Evolutionary conservation across 176 grass and related monocot genomes (phyloP), one percentile per base, ranked within the genome.

Genomic region (Oryza meyeriana): DNA sequence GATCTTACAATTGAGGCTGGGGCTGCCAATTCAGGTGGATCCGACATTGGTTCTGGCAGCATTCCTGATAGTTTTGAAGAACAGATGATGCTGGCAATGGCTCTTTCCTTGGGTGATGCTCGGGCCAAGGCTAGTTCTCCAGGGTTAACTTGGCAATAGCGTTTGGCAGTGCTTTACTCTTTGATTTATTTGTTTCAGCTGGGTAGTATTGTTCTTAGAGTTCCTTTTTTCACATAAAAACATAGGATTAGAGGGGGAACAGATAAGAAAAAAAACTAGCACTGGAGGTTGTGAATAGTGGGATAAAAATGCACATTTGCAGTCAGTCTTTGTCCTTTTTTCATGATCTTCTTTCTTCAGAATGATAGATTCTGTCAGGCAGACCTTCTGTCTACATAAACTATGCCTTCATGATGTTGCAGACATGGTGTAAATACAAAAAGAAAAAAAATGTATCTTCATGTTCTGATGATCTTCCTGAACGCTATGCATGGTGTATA

Each of bases 41-140:
- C 79, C 0, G 77, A 33, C 69, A 32, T 83, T 40, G 39, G 38
- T 88, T 61, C 86, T 8, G 83, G 48, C 36, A 29, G 77, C 47
- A 27, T 98, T 74, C 95, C 95, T 4, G 95, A 98, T 69, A 89
- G 79, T 85, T 98, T 94, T 6, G 95, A 98, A 67, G 95, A 98
- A 69, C 90, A 98, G 75, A 93, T 98, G 95, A 95, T 90, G 90
- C 75, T 98, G 14, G 95, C 90, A 50, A 93, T 93, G 84, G 90
- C 90, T 2, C 78, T 98, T 74, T 94, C 95, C 6, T 81, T 98
- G 71, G 92, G 71, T 6, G 95, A 98, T n/a, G 86, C 92, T 5
- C 75, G 86, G 48, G 63, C 88, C 0, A 92, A 83, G 73, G 38
- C 81, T 31, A 86, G 44, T 52, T 64, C 86, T 34, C 83, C 81